Conservation (phyloP, 2,329 filamentous ascomycete species). For the Sclerotinia subarctica region DNA sequence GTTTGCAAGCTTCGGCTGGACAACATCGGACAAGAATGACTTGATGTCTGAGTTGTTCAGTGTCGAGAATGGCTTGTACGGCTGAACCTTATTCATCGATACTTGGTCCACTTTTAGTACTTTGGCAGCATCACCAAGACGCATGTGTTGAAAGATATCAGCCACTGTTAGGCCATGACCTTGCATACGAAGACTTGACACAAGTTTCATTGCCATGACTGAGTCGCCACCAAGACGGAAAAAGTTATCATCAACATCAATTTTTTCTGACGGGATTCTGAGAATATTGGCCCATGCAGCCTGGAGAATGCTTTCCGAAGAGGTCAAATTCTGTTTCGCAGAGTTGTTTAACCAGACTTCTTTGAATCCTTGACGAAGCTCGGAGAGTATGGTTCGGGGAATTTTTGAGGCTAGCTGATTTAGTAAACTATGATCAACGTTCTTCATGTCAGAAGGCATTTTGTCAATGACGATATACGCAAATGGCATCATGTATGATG, state of each 20-base stretch:
- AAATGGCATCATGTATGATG: slow-evolving; percentile 48
- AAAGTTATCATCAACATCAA: slow-evolving; percentile 41
- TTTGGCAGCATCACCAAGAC: slow-evolving; percentile 14
- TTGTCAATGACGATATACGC: slow-evolving; percentile 44
- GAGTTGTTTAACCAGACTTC: slow-evolving; percentile 40
- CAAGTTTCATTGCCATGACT: slow-evolving; percentile 44
- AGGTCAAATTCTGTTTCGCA: slow-evolving; percentile 33
- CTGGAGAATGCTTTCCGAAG: slow-evolving; percentile 39
- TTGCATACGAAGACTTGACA: slow-evolving; percentile 39
- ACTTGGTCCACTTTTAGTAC: slow-evolving; percentile 36
- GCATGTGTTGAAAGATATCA: slow-evolving; percentile 42
- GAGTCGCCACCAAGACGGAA: slow-evolving; percentile 42
- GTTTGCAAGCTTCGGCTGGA: slow-evolving; percentile 41
- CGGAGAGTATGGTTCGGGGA: slow-evolving; percentile 20
- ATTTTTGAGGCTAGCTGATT: slow-evolving; percentile 3
- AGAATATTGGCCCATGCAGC: slow-evolving; percentile 38
- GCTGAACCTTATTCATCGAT: slow-evolving; percentile 25
- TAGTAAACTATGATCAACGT: slow-evolving; percentile 38
- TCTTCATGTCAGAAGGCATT: slow-evolving; percentile 35
- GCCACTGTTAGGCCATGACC: slow-evolving; percentile 42
- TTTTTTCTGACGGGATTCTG: slow-evolving; percentile 34
- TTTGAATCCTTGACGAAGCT: slow-evolving; percentile 32
- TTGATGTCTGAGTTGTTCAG: slow-evolving; percentile 38
- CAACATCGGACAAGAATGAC: slow-evolving; percentile 39
- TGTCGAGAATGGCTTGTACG: slow-evolving; percentile 41